Conservation (phyloP, 2,329 filamentous ascomycete genomes). For the Calonectria fujianensis region DNA sequence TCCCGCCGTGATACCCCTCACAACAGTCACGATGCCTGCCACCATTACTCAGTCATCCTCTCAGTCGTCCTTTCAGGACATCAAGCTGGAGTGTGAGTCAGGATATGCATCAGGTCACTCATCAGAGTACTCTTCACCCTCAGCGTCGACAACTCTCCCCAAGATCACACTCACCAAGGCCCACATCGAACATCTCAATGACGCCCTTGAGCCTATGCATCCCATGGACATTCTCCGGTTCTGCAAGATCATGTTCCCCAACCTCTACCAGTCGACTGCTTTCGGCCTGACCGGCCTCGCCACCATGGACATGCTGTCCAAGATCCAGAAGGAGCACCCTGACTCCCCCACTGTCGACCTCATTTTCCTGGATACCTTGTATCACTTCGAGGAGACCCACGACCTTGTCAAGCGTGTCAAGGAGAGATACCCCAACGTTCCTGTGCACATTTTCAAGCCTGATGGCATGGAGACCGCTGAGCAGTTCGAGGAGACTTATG, state of each 20-base stretch:
- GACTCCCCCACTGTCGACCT: conserved; percentile 76
- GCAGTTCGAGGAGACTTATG: conserved; percentile 89
- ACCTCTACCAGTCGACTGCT: conserved; percentile 90
- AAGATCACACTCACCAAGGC: conserved; percentile 89
- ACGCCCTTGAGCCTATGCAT: conserved; percentile 89
- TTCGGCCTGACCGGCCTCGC: conserved; percentile 88
- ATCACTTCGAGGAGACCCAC: conserved; percentile 88
- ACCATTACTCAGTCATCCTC: conserved; percentile 63
- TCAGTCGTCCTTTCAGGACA: conserved; percentile 62
- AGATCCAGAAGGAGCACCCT: conserved; percentile 79
- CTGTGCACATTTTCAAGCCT: conserved; percentile 93
- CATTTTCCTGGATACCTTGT: conserved; percentile 89
- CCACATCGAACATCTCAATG: conserved; percentile 93
- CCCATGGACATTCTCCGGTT: conserved; percentile 94
- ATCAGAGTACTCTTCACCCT: conserved; percentile 63
- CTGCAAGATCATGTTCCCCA: conserved; percentile 92
- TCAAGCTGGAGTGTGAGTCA: conserved; percentile 79
- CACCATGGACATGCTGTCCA: conserved; percentile 89
- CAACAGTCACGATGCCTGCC: conserved; percentile 60
- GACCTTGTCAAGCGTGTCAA: conserved; percentile 84
- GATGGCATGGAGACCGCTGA: conserved; percentile 81
- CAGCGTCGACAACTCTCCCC: conserved; percentile 71
- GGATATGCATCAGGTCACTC: conserved; percentile 82
- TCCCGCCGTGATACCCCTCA: conserved; percentile 35
- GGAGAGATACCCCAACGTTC: conserved; percentile 84